Evolutionary conservation across 768 basidiomycete genomes (phyloP).

Genomic region (Kwoniella heveanensis): DNA sequence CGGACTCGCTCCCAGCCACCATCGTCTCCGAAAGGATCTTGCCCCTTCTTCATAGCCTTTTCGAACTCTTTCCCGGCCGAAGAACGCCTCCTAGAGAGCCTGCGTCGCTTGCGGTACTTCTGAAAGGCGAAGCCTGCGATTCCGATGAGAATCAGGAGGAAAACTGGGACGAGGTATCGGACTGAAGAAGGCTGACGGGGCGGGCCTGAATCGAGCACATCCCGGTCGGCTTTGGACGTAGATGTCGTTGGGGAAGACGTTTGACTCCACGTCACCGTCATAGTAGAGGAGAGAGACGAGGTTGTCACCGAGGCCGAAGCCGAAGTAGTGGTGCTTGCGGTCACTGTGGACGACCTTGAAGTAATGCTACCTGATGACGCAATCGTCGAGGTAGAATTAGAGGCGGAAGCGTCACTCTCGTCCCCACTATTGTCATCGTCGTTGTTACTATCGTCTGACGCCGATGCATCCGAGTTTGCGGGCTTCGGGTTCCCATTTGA

Average conservation of each 20-base stretch:
- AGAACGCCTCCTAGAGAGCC: neutral
- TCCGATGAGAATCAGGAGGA: conserved; percentile 33
- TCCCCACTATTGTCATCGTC: conserved; percentile 1
- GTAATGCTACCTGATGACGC: no score
- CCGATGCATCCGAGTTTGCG: neutral
- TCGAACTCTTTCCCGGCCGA: conserved; percentile 13
- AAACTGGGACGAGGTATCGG: conserved; percentile 34
- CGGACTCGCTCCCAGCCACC: conserved; percentile 23
- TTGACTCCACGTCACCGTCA: neutral
- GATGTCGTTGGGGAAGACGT: neutral
- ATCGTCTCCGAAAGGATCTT: conserved; percentile 10
- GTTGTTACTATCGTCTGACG: neutral
- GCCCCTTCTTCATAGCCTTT: conserved; percentile 8
- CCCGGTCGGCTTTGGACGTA: neutral
- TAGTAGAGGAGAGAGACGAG: neutral
- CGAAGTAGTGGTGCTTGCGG: neutral
- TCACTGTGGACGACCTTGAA: neutral
- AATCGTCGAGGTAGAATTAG: neutral
- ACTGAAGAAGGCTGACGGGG: conserved; percentile 26
- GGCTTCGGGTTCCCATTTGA: neutral
- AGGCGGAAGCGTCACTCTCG: neutral
- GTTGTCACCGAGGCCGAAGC: neutral
- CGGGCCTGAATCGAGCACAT: conserved; percentile 8
- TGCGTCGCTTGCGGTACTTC: conserved; percentile 18
- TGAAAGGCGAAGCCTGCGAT: conserved; percentile 25